phyloP scores from a whole-genome alignment of 2,329 filamentous ascomycete genomes.

The Neonectria magnoliae region DNA sequence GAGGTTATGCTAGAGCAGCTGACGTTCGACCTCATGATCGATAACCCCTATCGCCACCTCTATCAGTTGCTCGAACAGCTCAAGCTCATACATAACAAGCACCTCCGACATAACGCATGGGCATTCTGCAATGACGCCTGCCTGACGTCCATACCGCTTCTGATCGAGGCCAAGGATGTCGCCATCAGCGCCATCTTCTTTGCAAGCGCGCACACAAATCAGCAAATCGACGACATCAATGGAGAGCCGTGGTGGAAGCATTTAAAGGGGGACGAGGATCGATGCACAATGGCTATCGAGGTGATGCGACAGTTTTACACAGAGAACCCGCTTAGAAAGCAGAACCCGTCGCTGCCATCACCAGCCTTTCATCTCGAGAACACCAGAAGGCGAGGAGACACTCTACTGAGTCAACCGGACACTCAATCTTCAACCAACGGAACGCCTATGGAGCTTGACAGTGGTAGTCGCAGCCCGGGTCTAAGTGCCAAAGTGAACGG shows the following conservation, averaged over 20 bases:
- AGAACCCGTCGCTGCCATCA: constrained; percentile 63
- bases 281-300: constrained; percentile 78
- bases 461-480: constrained; percentile 62
- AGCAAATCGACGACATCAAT: constrained; percentile 79
- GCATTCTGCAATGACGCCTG: constrained; percentile 92
- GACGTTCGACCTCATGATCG: constrained; percentile 92
- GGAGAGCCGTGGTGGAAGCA: constrained; percentile 89
- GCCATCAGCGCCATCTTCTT: constrained; percentile 90
- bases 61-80: constrained; percentile 83
- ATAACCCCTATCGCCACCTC: constrained; percentile 86
- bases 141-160: constrained; percentile 83
- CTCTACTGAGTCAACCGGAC: constrained; percentile 53
- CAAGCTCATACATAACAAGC: constrained; percentile 80
- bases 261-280: constrained; percentile 74
- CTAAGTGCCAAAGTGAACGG: constrained; percentile 54
- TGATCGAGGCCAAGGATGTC: constrained; percentile 82
- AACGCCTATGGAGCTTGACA: constrained; percentile 59
- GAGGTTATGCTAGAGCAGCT: constrained; percentile 90
- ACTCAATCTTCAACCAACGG: constrained; percentile 59
- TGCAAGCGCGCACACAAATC: constrained; percentile 77
- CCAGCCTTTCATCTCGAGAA: constrained; percentile 66
- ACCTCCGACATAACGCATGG: constrained; percentile 87
- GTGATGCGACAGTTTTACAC: constrained; percentile 76
- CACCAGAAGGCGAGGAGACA: constrained; percentile 62
- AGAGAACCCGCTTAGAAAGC: constrained; percentile 70